Base-by-base conservation (phyloP, 495 filamentous ascomycete species). In the Neohortaea acidophila region DNA sequence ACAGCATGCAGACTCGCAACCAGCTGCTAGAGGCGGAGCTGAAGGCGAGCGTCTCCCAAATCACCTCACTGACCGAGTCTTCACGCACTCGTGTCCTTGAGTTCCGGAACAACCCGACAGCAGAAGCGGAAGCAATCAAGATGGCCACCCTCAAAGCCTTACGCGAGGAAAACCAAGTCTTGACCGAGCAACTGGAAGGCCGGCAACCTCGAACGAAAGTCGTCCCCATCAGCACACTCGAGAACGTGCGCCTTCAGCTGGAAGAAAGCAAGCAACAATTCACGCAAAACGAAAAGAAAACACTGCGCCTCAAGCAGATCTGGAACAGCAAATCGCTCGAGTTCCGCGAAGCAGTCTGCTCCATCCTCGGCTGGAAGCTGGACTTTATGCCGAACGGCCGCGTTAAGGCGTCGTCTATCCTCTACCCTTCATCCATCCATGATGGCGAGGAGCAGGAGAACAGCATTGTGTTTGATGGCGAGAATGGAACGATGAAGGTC, bases 401-500 rank as follows among this genome's bases (percentile, higher is more conserved):
- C 49, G 87, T 92, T 51, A 71, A 79, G 11, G 79, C 92, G 34
- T 85, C 84, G 20, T 75, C 68, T 33, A 72, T 84, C 52, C 85
- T 84, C 52, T 78, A 77, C 48, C 73, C 81, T 0, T 74, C 72
- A 28, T 36, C 31, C 2, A 33, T 45, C 1, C 76, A 81, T 53
- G 43, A 57, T 15, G 49, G 61, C 47, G 68, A 70, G 62, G 30
- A 70, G 55, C 69, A 81, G 56, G 81, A 84, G 67, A 91, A 87
- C 45, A 84, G 77, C 33, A 92, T 99, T 43, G 73, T 94, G 1
- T 96, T 99, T 59, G 89, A 99, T 61, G 91, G 87, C 17, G 87
- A 96, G 59, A 79, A 80, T 44, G 77, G 89, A 19, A 94, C 83
- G 17, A 97, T 97, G 89, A 96, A 96, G 65, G 79, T 96, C 42